Evolutionary conservation across 768 basidiomycete species (phyloP), one percentile per base, ranked within the genome.

Genomic region (Tulasnella calospora): DNA sequence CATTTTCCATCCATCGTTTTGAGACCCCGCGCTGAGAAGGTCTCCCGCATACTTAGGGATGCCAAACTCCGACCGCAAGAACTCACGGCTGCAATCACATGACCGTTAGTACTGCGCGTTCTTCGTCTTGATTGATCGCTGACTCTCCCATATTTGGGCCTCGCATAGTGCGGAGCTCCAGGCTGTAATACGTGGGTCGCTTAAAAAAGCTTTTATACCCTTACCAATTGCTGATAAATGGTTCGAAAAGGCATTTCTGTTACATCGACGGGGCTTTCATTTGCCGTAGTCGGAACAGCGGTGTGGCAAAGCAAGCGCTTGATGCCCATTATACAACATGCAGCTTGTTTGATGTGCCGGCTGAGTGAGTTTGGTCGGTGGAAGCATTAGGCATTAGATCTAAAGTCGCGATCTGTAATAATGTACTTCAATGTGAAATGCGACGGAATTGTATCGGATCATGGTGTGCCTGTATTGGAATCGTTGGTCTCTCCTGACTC

Each of bases 51-150:
- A n/a, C 8, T 12, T 40, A 78, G 77, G 69, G 67, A 4, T 78
- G 77, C 71, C 6, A 71, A 51, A 78, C 69, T 7, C 77, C 77
- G 6, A 57, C 55, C 2, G 77, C 71, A 8, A 41, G 71, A 33
- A 78, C 40, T 44, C 7, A 41, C 3, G 77, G 77, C 8, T 78
- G 77, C 69, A 78, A 78, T 38, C 77, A 78, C 30, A 78, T 78
- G 77, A 78, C 77, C 15, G 77, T 78, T 27, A 38, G 77, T 71
- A 38, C 36, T 38, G 30, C 35, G 17, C 23, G 47, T 61, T 2
- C 0, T 10, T 33, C 33, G 36, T 30, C 23, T n/a, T 19, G 44
- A 30, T 6, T 46, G 27, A 73, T 36, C 35, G 13, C 74, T 46
- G 33, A 33, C 23, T 13, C 38, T 41, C 12, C 8, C 33, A 67